Conservation (phyloP, 2,329 filamentous ascomycete genomes). For the Tolypocladium pustulatum region DNA sequence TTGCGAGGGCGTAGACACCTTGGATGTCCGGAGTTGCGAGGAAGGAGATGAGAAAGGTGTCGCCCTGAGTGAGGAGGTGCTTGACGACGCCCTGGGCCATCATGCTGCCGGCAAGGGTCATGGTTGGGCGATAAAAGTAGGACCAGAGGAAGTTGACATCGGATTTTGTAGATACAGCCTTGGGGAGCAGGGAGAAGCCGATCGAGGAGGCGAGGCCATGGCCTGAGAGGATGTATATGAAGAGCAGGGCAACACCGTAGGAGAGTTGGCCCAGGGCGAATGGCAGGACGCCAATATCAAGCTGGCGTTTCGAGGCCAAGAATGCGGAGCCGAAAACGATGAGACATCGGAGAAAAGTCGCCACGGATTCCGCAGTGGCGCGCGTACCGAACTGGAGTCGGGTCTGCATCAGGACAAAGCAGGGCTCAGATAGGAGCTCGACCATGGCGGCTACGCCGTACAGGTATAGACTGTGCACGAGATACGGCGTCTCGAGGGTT, state of each 20-base stretch:
- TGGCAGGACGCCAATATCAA: conserved; percentile 65
- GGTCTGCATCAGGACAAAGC: conserved; percentile 79
- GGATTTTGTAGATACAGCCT: conserved; percentile 17
- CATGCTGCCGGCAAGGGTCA: conserved; percentile 68
- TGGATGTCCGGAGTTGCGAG: conserved; percentile 72
- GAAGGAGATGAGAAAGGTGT: conserved; percentile 75
- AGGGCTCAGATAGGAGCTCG: conserved; percentile 78
- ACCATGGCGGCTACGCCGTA: conserved; percentile 50
- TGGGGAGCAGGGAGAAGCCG: conserved; percentile 60
- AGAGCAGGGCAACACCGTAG: conserved; percentile 59
- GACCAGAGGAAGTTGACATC: conserved; percentile 36
- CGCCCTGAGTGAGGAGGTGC: conserved; percentile 87
- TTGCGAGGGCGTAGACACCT: conserved; percentile 84
- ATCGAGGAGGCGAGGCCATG: conserved; percentile 40
- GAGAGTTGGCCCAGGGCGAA: conserved; percentile 80
- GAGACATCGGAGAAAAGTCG: conserved; percentile 67
- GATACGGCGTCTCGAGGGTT: conserved; percentile 50
- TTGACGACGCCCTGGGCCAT: conserved; percentile 85
- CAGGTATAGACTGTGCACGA: conserved; percentile 40
- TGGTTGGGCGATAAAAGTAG: conserved; percentile 59
- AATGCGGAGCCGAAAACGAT: conserved; percentile 63
- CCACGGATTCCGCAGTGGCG: conserved; percentile 72
- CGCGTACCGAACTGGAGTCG: conserved; percentile 70
- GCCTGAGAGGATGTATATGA: conserved; percentile 60
- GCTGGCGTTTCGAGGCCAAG: conserved; percentile 38